Evolutionary conservation across 768 basidiomycete species (phyloP).

Genomic region (Rhizopogon vinicolor): DNA sequence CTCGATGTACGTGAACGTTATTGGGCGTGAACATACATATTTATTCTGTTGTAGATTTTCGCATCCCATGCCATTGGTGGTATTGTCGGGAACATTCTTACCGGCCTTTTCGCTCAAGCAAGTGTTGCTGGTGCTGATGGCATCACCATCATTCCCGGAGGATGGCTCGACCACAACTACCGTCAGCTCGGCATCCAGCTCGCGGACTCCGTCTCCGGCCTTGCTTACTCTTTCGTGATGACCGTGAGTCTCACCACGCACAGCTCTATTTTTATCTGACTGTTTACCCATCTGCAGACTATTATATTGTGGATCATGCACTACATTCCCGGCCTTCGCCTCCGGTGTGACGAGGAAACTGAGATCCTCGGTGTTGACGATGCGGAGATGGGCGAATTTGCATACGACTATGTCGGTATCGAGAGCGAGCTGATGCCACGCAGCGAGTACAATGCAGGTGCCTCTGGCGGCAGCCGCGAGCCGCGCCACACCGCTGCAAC

Average conservation of each 20-base stretch:
- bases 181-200: constrained; percentile 84
- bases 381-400: constrained; percentile 85
- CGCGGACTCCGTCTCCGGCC: constrained; percentile 63
- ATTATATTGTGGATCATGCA: constrained; percentile 88
- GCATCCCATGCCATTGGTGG: constrained; percentile 81
- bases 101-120: constrained; percentile 83
- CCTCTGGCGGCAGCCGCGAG: constrained; percentile 29
- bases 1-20: constrained; percentile 54
- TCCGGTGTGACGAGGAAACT: constrained; percentile 61
- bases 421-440: constrained; percentile 44
- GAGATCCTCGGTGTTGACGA: constrained; percentile 89
- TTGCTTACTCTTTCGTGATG: constrained; percentile 71
- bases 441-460: constrained; percentile 23
- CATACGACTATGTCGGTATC: constrained; percentile 81
- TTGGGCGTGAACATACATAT: not conserved
- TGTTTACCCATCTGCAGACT: constrained; percentile 36
- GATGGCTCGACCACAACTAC: constrained; percentile 83
- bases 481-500: constrained; percentile 23
- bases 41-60: constrained; percentile 58
- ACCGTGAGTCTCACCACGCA: constrained; percentile 44
- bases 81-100: constrained; percentile 76
- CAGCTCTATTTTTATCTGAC: not conserved
- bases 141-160: constrained; percentile 57
- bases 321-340: constrained; percentile 71
- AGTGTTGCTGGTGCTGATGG: constrained; percentile 82